Evolutionary conservation across 768 basidiomycete genomes (phyloP), one percentile per base, ranked within the genome.

Genomic region (Boletus coccyginus): DNA sequence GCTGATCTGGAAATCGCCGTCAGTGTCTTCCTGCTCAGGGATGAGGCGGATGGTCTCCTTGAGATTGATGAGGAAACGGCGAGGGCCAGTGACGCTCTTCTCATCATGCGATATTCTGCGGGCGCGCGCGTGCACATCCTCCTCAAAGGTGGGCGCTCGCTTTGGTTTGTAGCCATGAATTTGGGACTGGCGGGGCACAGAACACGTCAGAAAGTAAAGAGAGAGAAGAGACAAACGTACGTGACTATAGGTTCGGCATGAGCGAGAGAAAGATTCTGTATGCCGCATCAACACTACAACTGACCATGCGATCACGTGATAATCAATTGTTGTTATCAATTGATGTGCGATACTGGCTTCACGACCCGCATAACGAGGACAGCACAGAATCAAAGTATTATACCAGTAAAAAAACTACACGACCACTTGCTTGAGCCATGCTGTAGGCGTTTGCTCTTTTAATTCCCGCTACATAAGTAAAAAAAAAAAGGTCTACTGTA

Each of bases 1-100:
- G 62, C 90, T 94, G 69, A 98, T 98, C 73, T 96, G 94, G 69
- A 96, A 94, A 71, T 98, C 93, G 33, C 90, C 90, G 60, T 98
- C 94, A 14, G 96, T 98, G 69, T 99, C 96, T 70, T 99, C 96
- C 70, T 98, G 96, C 73, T 97, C 94, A 31, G 98, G 85, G 11
- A 98, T 87, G 54, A 97, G 85, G 36, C 95, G 87, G 66, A 99
- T 94, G 33, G 96, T 99, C 74, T 98, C 96, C 66, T 98, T 95
- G 16, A 98, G 95, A 67, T 98, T 95, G 55, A 98, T 93, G 49
- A 98, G 80, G 76, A 96, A 98, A 40, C 94, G 87, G 42, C 95
- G 79, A 4, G 94, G 91, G 0, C 81, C 86, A 0, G 86, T 78
- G 16, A 85, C 80, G 50, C 85, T 84, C 74, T 92, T 90, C 75